A percentile compares a stretch with the other conserved stretches of the same genome.
Evolutionary conservation across 495 filamentous ascomycete genomes (phyloP).

Genomic region (Podospora didyma): DNA sequence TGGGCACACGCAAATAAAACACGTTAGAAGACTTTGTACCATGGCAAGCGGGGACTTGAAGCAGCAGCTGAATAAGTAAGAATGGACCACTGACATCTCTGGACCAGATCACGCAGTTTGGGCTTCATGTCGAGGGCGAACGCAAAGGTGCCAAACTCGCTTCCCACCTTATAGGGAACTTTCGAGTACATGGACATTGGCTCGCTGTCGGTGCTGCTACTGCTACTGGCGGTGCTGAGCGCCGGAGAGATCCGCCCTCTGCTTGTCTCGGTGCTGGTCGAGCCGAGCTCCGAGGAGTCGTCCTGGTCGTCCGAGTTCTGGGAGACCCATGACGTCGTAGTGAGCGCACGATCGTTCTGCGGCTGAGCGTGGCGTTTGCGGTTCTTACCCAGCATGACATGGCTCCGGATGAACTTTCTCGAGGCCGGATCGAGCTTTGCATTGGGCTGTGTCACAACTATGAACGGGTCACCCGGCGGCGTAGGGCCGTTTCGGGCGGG

Average conservation of each 20-base stretch:
- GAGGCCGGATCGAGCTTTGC: slow-evolving; percentile 12
- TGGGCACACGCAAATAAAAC: background rate
- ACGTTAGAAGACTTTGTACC: no score
- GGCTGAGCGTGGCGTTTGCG: background rate
- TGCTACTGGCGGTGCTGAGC: no score
- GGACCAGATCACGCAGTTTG: background rate
- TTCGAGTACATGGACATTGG: no score
- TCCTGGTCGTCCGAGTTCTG: background rate
- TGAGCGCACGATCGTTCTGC: background rate
- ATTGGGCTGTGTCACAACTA: slow-evolving; percentile 8
- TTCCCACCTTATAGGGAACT: slow-evolving; percentile 3
- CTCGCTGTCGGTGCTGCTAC: no score
- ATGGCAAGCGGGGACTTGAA: no score
- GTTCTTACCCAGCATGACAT: slow-evolving; percentile 26
- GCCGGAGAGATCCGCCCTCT: no score
- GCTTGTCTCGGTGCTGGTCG: no score
- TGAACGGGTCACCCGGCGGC: slow-evolving; percentile 7
- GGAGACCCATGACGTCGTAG: no score
- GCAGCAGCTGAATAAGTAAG: background rate
- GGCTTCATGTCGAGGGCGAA: slow-evolving; percentile 1
- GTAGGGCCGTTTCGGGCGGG: background rate
- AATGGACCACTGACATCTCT: background rate
- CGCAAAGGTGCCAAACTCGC: background rate
- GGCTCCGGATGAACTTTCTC: slow-evolving; percentile 17
- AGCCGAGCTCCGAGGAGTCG: no score